Conservation (phyloP, 140 eudicot genomes). For the Ambrosia hybrid region DNA sequence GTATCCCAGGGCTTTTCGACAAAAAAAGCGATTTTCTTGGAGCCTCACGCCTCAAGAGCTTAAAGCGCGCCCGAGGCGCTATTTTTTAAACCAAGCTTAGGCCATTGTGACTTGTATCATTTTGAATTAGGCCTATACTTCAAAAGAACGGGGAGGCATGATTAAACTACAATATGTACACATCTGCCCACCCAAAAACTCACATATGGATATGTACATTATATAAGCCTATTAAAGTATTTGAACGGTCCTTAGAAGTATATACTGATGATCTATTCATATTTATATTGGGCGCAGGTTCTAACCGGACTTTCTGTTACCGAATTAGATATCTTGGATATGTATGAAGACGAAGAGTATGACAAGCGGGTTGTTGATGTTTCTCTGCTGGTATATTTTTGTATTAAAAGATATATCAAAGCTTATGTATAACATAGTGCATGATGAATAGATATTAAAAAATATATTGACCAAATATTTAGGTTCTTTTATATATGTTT, state of each 20-base stretch:
- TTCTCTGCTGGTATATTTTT: slow-evolving; percentile 53
- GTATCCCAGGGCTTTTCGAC: no score
- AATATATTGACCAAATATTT: neutral
- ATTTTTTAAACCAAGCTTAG: no score
- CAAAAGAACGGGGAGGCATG: neutral
- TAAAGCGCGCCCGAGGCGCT: no score
- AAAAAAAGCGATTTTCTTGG: no score
- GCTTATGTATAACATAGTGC: neutral
- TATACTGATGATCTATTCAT: neutral
- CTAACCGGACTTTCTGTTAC: slow-evolving; percentile 61
- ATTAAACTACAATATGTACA: slow-evolving; percentile 6
- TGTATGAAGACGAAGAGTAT: slow-evolving; percentile 77
- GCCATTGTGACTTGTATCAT: slow-evolving; percentile 1
- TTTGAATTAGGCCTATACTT: neutral
- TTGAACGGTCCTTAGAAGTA: neutral
- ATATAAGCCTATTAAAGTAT: neutral
- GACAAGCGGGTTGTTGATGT: slow-evolving; percentile 69
- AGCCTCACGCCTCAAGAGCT: no score
- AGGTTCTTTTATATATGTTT: neutral
- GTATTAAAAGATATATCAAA: neutral
- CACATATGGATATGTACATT: neutral
- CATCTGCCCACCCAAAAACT: neutral
- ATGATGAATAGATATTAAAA: neutral
- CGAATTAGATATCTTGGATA: slow-evolving; percentile 72
- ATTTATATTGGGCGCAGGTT: slow-evolving; percentile 47